Evolutionary conservation across 2,329 filamentous ascomycete species (phyloP).

Genomic region (Anthostomella pinea): DNA sequence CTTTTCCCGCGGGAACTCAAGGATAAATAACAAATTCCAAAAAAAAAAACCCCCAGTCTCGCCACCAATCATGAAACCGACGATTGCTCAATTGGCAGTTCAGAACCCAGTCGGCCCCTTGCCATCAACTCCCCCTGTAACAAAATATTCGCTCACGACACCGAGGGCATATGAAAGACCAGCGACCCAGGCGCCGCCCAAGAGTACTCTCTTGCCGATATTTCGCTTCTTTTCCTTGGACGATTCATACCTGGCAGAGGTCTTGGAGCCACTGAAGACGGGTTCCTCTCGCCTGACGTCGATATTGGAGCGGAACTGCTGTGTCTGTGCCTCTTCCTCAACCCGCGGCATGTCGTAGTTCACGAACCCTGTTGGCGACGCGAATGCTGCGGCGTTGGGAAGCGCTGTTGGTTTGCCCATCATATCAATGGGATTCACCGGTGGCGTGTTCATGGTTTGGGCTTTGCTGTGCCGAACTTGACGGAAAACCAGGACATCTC

Average conservation of each 20-base stretch:
- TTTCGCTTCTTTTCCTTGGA: constrained; percentile 34
- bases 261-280: constrained; percentile 43
- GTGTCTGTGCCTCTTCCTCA: constrained; percentile 29
- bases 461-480: constrained; percentile 44
- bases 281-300: constrained; percentile 45
- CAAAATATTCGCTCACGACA: constrained; percentile 56
- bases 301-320: constrained; percentile 40
- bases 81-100: too few relatives aligned
- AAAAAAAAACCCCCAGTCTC: too few relatives aligned
- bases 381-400: constrained; percentile 54
- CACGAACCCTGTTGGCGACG: constrained; percentile 63
- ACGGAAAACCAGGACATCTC: constrained; percentile 64
- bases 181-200: constrained; percentile 54
- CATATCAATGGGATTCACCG: constrained; percentile 59
- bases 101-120: constrained; percentile 35
- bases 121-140: constrained; percentile 44
- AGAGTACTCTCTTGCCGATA: constrained; percentile 46
- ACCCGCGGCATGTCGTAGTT: constrained; percentile 51
- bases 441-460: constrained; percentile 14
- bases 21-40: too few relatives aligned
- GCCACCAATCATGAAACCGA: too few relatives aligned
- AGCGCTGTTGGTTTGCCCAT: constrained; percentile 41
- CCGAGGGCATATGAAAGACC: constrained; percentile 58
- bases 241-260: constrained; percentile 22
- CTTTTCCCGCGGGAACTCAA: too few relatives aligned